Evolutionary conservation across 345 rosid genomes (phyloP).

Genomic region (Conringia planisiliqua): DNA sequence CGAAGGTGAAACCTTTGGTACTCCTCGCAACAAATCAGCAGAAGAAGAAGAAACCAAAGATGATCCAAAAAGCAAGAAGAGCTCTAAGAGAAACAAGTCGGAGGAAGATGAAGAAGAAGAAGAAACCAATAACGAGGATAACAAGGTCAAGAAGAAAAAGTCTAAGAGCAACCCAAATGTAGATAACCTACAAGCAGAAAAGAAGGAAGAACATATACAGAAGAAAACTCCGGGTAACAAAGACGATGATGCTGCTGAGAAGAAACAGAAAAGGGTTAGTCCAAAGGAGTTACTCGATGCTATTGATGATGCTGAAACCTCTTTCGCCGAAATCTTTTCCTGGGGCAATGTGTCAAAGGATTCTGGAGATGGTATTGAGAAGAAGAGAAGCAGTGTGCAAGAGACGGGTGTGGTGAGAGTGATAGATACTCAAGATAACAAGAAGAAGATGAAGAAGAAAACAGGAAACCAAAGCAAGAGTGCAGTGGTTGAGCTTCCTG

Average conservation of each 20-base stretch:
- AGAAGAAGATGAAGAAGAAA: slow-evolving; percentile 49
- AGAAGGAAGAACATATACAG: background rate
- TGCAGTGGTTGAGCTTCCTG: slow-evolving; percentile 30
- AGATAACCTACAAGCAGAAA: slow-evolving; percentile 1
- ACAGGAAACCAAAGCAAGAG: slow-evolving; percentile 26
- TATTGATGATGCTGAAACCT: slow-evolving; percentile 55
- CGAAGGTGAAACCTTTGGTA: slow-evolving; percentile 28
- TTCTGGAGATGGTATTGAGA: slow-evolving; percentile 15
- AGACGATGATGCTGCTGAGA: slow-evolving; percentile 11
- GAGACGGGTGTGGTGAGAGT: slow-evolving; percentile 26
- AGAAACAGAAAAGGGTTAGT: slow-evolving; percentile 33
- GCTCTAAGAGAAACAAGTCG: slow-evolving; percentile 23
- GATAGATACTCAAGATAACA: slow-evolving; percentile 24
- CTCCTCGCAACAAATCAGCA: slow-evolving; percentile 20
- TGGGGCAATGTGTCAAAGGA: slow-evolving; percentile 22
- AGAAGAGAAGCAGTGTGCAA: slow-evolving; percentile 29
- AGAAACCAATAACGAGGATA: slow-evolving; percentile 8
- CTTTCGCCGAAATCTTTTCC: slow-evolving; percentile 59
- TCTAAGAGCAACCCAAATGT: slow-evolving; percentile 11
- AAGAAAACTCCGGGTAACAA: slow-evolving; percentile 12
- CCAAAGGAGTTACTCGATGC: slow-evolving; percentile 45
- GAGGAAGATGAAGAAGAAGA: slow-evolving; percentile 1
- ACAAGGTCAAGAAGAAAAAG: slow-evolving; percentile 30
- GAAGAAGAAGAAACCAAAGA: slow-evolving; percentile 14
- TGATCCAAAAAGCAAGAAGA: slow-evolving; percentile 26